These are phyloP conservation scores for Melampsora americana DNA, from an alignment of 1,284 basidiomycete species.

Conservation along the genomic window DNA sequence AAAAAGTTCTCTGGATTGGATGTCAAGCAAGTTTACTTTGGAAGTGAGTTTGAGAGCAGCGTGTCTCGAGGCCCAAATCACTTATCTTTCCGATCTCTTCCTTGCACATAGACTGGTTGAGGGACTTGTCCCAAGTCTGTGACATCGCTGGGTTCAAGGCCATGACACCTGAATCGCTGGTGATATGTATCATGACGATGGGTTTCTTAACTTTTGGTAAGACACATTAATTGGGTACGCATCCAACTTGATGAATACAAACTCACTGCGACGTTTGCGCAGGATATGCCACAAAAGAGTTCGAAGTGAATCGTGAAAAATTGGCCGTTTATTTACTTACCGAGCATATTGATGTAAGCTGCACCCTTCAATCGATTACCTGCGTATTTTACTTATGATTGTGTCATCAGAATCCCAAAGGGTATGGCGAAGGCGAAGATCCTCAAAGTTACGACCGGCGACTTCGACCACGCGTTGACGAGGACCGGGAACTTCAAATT, in stretches of 20 bases:
- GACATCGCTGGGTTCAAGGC: conserved; percentile 42
- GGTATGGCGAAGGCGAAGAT: conserved; percentile 67
- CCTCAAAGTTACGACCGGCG: conserved; percentile 71
- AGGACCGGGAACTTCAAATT: conserved; percentile 72
- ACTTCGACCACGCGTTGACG: conserved; percentile 71
- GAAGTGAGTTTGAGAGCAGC: conserved; percentile 48
- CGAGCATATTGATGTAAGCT: conserved; percentile 67
- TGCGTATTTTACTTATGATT: conserved; percentile 50
- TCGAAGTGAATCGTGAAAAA: conserved; percentile 82
- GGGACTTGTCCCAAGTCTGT: conserved; percentile 43
- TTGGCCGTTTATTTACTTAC: conserved; percentile 80
- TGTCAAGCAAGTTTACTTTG: conserved; percentile 53
- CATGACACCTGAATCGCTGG: conserved; percentile 26
- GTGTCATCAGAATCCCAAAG: conserved; percentile 52
- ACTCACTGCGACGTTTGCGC: neutral
- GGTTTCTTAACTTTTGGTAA: conserved; percentile 45
- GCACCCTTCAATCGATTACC: conserved; percentile 51
- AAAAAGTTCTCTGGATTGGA: conserved; percentile 52
- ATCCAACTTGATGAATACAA: neutral
- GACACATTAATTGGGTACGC: neutral
- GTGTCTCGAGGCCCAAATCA: neutral
- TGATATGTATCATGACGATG: conserved; percentile 51
- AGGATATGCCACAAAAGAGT: conserved; percentile 60
- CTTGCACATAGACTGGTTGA: conserved; percentile 37
- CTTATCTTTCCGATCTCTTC: neutral